phyloP scores from a whole-genome alignment of 1,284 basidiomycete species.

The Limonomyces culmigenus region DNA sequence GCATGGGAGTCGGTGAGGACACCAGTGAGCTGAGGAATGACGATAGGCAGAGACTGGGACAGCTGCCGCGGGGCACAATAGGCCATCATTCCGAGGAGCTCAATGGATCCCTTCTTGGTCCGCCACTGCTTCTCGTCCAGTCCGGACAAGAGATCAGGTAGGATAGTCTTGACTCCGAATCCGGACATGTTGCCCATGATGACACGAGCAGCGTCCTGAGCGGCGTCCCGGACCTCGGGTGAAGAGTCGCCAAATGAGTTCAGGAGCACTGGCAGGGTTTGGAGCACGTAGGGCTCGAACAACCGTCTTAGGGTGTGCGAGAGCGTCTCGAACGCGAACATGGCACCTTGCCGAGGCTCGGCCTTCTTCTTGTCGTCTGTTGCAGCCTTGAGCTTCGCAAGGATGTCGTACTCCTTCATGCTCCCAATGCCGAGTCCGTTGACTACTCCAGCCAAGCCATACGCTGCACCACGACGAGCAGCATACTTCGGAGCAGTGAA shows the following conservation, averaged over 20 bases:
- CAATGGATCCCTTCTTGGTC: conserved; percentile 95
- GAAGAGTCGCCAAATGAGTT: conserved; percentile 82
- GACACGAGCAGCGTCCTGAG: conserved; percentile 81
- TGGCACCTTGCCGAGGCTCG: conserved; percentile 82
- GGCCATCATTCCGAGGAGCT: conserved; percentile 97
- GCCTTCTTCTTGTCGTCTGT: conserved; percentile 83
- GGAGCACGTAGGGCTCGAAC: conserved; percentile 91
- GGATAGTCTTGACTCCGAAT: conserved; percentile 88
- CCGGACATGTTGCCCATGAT: conserved; percentile 96
- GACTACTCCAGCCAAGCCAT: conserved; percentile 87
- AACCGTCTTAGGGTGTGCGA: conserved; percentile 73
- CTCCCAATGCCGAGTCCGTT: conserved; percentile 79
- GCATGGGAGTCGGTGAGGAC: conserved; percentile 96
- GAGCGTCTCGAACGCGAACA: conserved; percentile 92
- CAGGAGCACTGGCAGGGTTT: conserved; percentile 77
- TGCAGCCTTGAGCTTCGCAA: conserved; percentile 60
- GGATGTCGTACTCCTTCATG: conserved; percentile 74
- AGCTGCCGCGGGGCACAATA: conserved; percentile 95
- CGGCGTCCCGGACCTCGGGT: conserved; percentile 87
- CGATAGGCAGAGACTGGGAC: conserved; percentile 88
- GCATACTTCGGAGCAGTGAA: conserved; percentile 79
- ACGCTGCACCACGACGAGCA: conserved; percentile 84
- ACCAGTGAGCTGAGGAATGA: conserved; percentile 89
- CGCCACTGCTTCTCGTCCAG: conserved; percentile 99
- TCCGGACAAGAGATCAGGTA: conserved; percentile 81